phyloP scores from a whole-genome alignment of 345 rosid genomes.

The Gynandropsis gynandra region DNA sequence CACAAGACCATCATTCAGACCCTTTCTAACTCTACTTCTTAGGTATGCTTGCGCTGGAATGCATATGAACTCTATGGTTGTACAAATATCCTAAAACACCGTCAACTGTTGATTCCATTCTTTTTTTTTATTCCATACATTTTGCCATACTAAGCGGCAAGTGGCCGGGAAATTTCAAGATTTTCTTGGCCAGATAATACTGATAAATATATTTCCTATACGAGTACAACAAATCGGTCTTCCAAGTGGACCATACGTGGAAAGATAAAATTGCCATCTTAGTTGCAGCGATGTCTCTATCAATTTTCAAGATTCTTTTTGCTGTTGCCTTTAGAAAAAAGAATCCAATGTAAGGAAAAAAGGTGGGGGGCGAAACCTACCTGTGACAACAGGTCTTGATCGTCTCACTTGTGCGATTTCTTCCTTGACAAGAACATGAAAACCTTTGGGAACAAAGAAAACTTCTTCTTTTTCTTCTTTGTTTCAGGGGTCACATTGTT shows the following conservation, averaged over 20 bases:
- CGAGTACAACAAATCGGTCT: slow-evolving; percentile 21
- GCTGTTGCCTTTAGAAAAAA: background rate
- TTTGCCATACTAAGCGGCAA: no score
- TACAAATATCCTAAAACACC: background rate
- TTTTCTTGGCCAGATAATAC: slow-evolving; percentile 8
- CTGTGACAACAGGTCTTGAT: background rate
- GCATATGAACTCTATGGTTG: slow-evolving; percentile 9
- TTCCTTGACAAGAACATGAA: slow-evolving; percentile 60
- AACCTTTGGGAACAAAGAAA: slow-evolving; percentile 57
- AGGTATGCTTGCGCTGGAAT: background rate
- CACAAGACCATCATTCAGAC: slow-evolving; percentile 81
- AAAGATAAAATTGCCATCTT: no score
- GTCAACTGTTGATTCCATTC: no score
- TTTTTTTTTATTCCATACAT: no score
- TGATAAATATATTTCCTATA: slow-evolving; percentile 13
- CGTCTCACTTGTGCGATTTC: slow-evolving; percentile 38
- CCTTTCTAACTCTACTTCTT: slow-evolving; percentile 36
- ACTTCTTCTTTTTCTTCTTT: slow-evolving; percentile 56
- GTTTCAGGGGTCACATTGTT: slow-evolving; percentile 30
- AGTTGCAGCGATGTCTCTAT: no score
- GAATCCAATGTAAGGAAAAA: background rate
- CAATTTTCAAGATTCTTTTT: background rate
- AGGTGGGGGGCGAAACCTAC: slow-evolving; percentile 2
- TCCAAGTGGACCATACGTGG: background rate
- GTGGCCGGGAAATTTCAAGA: background rate